Base-by-base conservation (phyloP, 345 rosid genomes). In the Orychophragmus violaceus region DNA sequence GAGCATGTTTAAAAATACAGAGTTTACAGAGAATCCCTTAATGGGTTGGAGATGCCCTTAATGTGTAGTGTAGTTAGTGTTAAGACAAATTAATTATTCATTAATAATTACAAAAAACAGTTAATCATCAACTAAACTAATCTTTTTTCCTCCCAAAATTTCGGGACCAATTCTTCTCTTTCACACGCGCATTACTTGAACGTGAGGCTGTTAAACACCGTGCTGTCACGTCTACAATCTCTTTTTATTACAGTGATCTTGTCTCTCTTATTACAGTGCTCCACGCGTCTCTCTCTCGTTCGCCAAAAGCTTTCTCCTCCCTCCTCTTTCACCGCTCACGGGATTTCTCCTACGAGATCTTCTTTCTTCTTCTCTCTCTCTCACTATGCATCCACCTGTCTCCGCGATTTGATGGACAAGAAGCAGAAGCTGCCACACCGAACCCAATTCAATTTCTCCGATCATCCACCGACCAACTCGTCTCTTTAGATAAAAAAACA, bases 391-490 rank as follows among this genome's bases (percentile, higher is more conserved):
- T 30, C 71, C 54, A 72, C 62, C 72, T 59, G 72, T 73, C 54
- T 42, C 55, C 30, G 55, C 13, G 55, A 50, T 66, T 73, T 65
- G 67, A 73, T 73, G 71, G 68, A 73, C 61, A 66, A 51, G 67
- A 59, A 59, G 56, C 14, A 41, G 46, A 73, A 50, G 53, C 61
- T 58, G 49, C 65, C 29, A 24, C 56, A 61, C 35, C 46, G 18
- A 7, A 52, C 16, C 63, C 27, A 6, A 8, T 30, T 62, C 49
- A 25, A 3, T 71, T 25, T 39, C 71, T 55, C 62, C 55, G 66
- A 65, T 65, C 71, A 64, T 30, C 30, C 59, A 50, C 62, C 77
- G 51, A 24, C 72, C 51, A n/a, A 35, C 0, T 23, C 42, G 5
- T 3, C 21, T 22, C 23, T 46, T 45, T 63, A 13, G 24, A 62